A percentile compares a stretch with the other conserved stretches of the same genome.
Evolutionary conservation across 2,329 filamentous ascomycete genomes (phyloP).

Genomic region (Trichoderma harzianum): DNA sequence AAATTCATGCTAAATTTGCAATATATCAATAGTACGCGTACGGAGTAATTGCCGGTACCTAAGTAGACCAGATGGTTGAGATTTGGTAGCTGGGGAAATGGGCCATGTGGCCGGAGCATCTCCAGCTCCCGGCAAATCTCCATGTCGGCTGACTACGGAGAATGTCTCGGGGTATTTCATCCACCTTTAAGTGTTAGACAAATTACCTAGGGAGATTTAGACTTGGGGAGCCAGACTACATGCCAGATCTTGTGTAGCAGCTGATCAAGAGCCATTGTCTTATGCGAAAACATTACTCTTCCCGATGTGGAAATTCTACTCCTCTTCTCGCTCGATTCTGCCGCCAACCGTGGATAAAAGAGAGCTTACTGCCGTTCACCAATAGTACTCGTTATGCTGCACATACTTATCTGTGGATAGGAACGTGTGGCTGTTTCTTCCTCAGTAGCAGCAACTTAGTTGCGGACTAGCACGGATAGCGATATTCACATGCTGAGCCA

Average conservation of each 20-base stretch:
- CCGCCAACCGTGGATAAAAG: not conserved
- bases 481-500: not conserved
- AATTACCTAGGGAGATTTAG: not conserved
- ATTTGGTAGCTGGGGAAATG: not conserved
- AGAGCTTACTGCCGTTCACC: not conserved
- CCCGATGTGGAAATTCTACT: not conserved
- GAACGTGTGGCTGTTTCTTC: not conserved
- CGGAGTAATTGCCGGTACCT: not conserved
- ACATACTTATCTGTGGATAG: not conserved
- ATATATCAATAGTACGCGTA: not conserved
- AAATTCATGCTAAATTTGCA: not conserved
- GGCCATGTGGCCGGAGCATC: not conserved
- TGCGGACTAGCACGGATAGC: not conserved
- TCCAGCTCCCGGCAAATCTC: not conserved
- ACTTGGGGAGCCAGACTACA: not conserved
- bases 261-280: not conserved
- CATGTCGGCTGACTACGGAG: constrained; percentile 1
- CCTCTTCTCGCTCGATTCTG: not conserved
- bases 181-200: not conserved
- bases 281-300: not conserved
- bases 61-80: not conserved
- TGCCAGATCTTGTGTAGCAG: not conserved
- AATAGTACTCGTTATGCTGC: not conserved
- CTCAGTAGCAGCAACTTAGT: not conserved
- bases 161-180: not conserved